Evolutionary conservation across 2,329 filamentous ascomycete genomes (phyloP).

Genomic region (Nemania serpens): DNA sequence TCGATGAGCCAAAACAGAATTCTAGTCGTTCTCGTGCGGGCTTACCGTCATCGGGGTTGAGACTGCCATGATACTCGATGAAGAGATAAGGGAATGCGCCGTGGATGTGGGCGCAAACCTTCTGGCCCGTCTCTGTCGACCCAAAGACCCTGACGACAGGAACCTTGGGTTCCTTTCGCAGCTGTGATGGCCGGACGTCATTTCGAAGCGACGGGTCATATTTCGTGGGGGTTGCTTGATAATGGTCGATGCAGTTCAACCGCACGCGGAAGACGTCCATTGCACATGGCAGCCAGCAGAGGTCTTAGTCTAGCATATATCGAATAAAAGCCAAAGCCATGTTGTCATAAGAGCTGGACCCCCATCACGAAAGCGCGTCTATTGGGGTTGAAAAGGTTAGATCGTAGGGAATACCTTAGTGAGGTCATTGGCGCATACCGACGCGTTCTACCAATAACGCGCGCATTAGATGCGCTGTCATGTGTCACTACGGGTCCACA

Average conservation of each 20-base stretch:
- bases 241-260: slow-evolving; percentile 95
- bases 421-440: neutral
- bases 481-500: too few species aligned
- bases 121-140: slow-evolving; percentile 91
- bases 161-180: slow-evolving; percentile 70
- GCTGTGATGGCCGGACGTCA: slow-evolving; percentile 62
- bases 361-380: too few species aligned
- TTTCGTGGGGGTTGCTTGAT: slow-evolving; percentile 77
- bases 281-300: slow-evolving; percentile 18
- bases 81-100: slow-evolving; percentile 97
- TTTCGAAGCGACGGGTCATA: slow-evolving; percentile 81
- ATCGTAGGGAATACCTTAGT: too few species aligned
- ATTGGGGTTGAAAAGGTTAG: too few species aligned
- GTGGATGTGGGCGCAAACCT: slow-evolving; percentile 94
- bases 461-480: too few species aligned
- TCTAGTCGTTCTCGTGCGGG: slow-evolving; percentile 29
- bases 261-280: slow-evolving; percentile 83
- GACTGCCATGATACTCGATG: slow-evolving; percentile 76
- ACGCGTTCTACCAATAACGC: slow-evolving; percentile 17
- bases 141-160: slow-evolving; percentile 92
- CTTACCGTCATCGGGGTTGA: slow-evolving; percentile 71
- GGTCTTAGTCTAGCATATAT: neutral
- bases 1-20: slow-evolving; percentile 14
- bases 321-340: neutral
- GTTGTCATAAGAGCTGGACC: neutral